These are phyloP conservation scores for Senna tora DNA, from an alignment of 306 rosid species.

Conservation along the genomic window DNA sequence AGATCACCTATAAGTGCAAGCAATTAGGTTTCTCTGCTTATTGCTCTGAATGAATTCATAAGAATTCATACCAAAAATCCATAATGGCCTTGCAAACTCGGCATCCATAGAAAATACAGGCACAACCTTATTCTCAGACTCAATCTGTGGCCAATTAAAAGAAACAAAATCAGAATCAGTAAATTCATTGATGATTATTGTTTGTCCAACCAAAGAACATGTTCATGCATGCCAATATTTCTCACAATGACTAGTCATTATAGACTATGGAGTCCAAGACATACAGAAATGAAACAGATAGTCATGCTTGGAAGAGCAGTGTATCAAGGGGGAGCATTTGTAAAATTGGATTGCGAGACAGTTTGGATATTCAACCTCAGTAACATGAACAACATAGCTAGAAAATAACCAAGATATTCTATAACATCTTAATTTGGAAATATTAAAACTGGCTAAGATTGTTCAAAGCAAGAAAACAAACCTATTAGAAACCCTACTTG, in stretches of 20 bases:
- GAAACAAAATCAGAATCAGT: slow-evolving; percentile 17
- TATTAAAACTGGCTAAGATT: neutral
- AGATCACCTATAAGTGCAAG: slow-evolving; percentile 84
- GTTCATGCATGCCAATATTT: slow-evolving; percentile 30
- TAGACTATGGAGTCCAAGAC: neutral
- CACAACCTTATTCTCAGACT: slow-evolving; percentile 67
- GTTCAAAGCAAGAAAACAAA: neutral
- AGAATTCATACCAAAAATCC: slow-evolving; percentile 82
- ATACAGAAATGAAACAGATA: slow-evolving; percentile 1
- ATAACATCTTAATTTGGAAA: slow-evolving; percentile 14
- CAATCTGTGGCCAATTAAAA: slow-evolving; percentile 60
- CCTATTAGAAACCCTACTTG: neutral
- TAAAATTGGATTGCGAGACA: neutral
- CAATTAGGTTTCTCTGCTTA: slow-evolving; percentile 56
- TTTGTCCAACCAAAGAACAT: slow-evolving; percentile 19
- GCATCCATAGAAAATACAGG: slow-evolving; percentile 76
- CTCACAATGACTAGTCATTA: slow-evolving; percentile 6
- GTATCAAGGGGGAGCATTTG: slow-evolving; percentile 13
- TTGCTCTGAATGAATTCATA: slow-evolving; percentile 64
- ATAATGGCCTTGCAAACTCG: slow-evolving; percentile 81
- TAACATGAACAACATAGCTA: neutral
- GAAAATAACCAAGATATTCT: slow-evolving; percentile 7
- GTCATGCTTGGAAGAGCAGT: slow-evolving; percentile 9
- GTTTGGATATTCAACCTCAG: slow-evolving; percentile 9
- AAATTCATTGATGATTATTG: slow-evolving; percentile 6